phyloP scores from a whole-genome alignment of 148 eudicot species.

The Diospyros lotus region DNA sequence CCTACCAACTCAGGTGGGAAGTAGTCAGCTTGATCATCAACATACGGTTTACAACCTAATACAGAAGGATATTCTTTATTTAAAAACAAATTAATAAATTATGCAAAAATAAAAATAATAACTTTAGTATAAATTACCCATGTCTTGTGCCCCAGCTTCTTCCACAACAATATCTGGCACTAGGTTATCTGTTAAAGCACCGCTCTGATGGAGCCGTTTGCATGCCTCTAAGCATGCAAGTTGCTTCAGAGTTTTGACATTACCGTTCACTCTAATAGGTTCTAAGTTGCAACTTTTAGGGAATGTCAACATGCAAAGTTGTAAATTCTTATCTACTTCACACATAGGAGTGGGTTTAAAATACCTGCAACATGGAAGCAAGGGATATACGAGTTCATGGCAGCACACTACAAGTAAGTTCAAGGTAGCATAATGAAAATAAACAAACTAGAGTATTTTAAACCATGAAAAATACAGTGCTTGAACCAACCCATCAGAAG shows the following conservation, averaged over 20 bases:
- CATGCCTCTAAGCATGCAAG: constrained; percentile 85
- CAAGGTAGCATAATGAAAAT: background rate
- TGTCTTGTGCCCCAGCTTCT: constrained; percentile 40
- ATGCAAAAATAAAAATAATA: no score
- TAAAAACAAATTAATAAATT: background rate
- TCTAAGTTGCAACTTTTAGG: constrained; percentile 64
- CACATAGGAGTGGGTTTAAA: constrained; percentile 66
- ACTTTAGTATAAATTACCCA: constrained; percentile 23
- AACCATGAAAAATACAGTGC: background rate
- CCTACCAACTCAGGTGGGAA: constrained; percentile 64
- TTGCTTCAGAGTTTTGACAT: constrained; percentile 52
- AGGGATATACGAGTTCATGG: background rate
- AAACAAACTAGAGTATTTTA: background rate
- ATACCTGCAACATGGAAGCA: constrained; percentile 43
- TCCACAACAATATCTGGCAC: constrained; percentile 78
- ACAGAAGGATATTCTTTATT: background rate
- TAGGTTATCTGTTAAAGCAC: constrained; percentile 77
- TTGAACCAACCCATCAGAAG: constrained; percentile 72
- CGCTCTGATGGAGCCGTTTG: constrained; percentile 57
- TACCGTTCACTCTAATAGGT: constrained; percentile 38
- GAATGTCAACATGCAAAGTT: constrained; percentile 49
- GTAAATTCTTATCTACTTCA: constrained; percentile 34
- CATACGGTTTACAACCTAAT: constrained; percentile 34
- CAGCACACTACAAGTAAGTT: background rate
- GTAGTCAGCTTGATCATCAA: constrained; percentile 40